Evolutionary conservation across 768 basidiomycete species (phyloP).

Genomic region (Lactarius evosmus): DNA sequence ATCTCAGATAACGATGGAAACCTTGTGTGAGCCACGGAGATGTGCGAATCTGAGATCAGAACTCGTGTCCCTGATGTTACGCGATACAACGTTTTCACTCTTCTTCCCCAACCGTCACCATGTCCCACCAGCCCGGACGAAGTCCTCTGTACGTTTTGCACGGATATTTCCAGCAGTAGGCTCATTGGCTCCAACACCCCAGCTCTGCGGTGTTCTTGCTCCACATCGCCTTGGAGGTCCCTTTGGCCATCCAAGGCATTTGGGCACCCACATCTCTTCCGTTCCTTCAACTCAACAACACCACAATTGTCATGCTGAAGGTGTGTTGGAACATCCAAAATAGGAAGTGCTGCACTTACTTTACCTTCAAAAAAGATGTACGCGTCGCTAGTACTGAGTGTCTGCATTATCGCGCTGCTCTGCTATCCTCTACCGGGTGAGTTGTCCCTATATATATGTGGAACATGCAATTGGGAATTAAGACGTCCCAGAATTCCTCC

Average conservation of each 20-base stretch:
- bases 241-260: conserved; percentile 73
- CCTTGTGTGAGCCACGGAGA: background rate
- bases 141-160: conserved; percentile 27
- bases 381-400: conserved; percentile 55
- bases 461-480: background rate
- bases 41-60: background rate
- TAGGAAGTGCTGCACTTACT: background rate
- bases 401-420: conserved; percentile 61
- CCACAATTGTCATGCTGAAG: conserved; percentile 71
- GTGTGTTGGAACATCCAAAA: conserved; percentile 37
- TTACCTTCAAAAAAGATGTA: conserved; percentile 52
- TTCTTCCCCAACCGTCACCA: conserved; percentile 4
- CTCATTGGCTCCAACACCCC: conserved; percentile 8
- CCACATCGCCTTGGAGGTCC: conserved; percentile 76
- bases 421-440: conserved; percentile 69
- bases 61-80: conserved; percentile 16
- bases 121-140: conserved; percentile 29
- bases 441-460: conserved; percentile 29
- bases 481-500: conserved; percentile 60
- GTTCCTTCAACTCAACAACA: conserved; percentile 80
- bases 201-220: conserved; percentile 72
- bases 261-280: conserved; percentile 61
- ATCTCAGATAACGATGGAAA: background rate
- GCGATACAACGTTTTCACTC: background rate
- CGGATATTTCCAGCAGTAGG: background rate